Percentiles rank a stretch among this genome's conserved stretches.
These are phyloP conservation scores for Peronospora destructor DNA, from an alignment of 352 stramenopile species.

Conservation along the genomic window DNA sequence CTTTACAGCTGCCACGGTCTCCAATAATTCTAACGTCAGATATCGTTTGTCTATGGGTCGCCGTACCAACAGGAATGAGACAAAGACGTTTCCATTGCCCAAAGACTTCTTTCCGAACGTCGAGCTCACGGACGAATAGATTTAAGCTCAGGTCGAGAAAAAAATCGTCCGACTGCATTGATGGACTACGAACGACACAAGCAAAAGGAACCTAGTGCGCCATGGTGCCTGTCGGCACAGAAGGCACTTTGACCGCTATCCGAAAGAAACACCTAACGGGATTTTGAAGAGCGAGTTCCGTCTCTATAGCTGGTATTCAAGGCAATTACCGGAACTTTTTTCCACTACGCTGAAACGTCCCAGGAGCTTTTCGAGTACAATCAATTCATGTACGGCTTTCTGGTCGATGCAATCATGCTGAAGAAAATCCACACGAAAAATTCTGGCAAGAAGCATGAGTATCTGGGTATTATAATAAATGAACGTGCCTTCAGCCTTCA, in stretches of 20 bases:
- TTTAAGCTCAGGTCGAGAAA: conserved; percentile 24
- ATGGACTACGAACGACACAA: conserved; percentile 32
- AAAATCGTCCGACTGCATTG: conserved; percentile 29
- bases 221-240: conserved; percentile 24
- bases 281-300: conserved; percentile 33
- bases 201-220: conserved; percentile 21
- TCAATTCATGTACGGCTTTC: conserved; percentile 59
- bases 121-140: conserved; percentile 26
- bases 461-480: conserved; percentile 84
- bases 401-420: conserved; percentile 61
- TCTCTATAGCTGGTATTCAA: conserved; percentile 47
- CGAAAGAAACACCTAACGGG: conserved; percentile 21
- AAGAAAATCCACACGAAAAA: conserved; percentile 60
- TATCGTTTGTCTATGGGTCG: background rate
- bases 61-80: conserved; percentile 16
- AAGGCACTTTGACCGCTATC: conserved; percentile 31
- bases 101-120: conserved; percentile 36
- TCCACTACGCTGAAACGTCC: conserved; percentile 58
- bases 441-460: conserved; percentile 33
- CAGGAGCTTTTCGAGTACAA: conserved; percentile 60
- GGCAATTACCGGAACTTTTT: conserved; percentile 53
- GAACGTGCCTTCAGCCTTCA: conserved; percentile 51
- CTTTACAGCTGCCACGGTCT: conserved; percentile 4
- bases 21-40: conserved; percentile 19
- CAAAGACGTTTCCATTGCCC: conserved; percentile 34